Base-by-base conservation (phyloP, 108 stramenopile genomes). In the Epithemia pelagica region DNA sequence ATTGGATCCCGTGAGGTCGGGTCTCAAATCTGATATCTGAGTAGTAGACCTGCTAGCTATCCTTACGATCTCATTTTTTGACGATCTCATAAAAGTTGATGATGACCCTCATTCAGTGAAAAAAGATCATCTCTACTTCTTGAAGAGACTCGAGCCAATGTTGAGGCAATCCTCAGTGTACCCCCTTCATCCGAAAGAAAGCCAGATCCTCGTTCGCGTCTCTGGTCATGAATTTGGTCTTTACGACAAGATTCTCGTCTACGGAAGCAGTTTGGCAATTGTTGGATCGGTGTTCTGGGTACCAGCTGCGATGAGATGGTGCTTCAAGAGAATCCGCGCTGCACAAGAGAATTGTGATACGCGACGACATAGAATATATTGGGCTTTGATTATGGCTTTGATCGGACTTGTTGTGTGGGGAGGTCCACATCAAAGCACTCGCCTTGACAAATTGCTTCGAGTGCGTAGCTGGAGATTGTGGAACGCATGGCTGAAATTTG, bases 401-500 rank as follows among this genome's bases (percentile, higher is more conserved):
- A 22, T 78, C 0, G 59, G 72, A 55, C 75, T 58, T 20, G 66
- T 59, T n/a, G 10, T 61, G 3, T 26, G n/a, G n/a, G 28, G 61
- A 29, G 90, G 92, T 54, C 92, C 92, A 0, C 89, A 94, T 78
- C 84, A 88, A 54, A 58, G 54, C 29, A 57, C 54, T 31, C 53
- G 59, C 24, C 58, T 94, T 23, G 90, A 88, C 21, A 52, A 81
- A 21, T 58, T 58, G 19, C 64, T 91, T 8, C 52, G 69, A 52
- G 82, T 85, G 0, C 68, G 78, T 29, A 75, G 69, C 37, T 94
- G 92, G 92, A 72, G 76, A 25, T 60, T 94, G 21, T 94, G 89
- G 89, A 82, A 84, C 64, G 75, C 87, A 21, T 94, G 88, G 86
- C 32, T 88, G 30, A 77, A 80, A 58, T 93, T 82, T 67, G 66